These are phyloP conservation scores for Rhododendron henanense DNA, from an alignment of 148 eudicot genomes.

Conservation along the genomic window DNA sequence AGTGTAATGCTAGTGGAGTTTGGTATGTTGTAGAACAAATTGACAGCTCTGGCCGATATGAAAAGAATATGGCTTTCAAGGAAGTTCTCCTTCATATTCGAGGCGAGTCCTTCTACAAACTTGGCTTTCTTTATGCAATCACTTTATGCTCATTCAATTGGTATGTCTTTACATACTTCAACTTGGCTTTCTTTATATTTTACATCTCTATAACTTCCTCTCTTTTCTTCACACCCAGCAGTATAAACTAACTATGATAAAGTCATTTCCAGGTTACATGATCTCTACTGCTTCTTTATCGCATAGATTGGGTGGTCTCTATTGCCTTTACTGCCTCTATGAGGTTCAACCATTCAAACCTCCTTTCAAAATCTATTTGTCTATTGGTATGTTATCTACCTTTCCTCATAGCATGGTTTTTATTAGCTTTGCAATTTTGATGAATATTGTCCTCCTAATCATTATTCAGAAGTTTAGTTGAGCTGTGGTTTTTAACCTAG, in stretches of 20 bases:
- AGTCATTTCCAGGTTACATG: slow-evolving; percentile 49
- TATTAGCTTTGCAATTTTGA: neutral
- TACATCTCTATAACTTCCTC: neutral
- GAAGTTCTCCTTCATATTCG: slow-evolving; percentile 72
- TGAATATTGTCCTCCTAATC: neutral
- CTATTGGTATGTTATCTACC: slow-evolving; percentile 48
- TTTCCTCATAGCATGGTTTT: neutral
- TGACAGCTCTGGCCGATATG: slow-evolving; percentile 49
- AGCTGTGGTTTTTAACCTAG: neutral
- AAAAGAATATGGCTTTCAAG: slow-evolving; percentile 68
- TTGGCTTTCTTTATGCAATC: slow-evolving; percentile 66
- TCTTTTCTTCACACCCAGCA: neutral
- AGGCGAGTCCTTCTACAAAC: slow-evolving; percentile 59
- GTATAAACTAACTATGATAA: neutral
- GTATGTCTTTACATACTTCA: slow-evolving; percentile 30
- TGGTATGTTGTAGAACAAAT: slow-evolving; percentile 32
- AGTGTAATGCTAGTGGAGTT: neutral
- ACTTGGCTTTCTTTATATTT: neutral
- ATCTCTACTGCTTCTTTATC: slow-evolving; percentile 37
- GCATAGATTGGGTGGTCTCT: slow-evolving; percentile 69
- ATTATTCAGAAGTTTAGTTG: neutral
- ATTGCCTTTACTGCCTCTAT: slow-evolving; percentile 73
- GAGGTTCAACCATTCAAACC: slow-evolving; percentile 91
- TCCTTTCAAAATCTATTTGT: slow-evolving; percentile 63
- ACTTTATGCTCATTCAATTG: slow-evolving; percentile 56